Evolutionary conservation across 257 asterid genomes (phyloP).

Genomic region (Linaria vulgaris): DNA sequence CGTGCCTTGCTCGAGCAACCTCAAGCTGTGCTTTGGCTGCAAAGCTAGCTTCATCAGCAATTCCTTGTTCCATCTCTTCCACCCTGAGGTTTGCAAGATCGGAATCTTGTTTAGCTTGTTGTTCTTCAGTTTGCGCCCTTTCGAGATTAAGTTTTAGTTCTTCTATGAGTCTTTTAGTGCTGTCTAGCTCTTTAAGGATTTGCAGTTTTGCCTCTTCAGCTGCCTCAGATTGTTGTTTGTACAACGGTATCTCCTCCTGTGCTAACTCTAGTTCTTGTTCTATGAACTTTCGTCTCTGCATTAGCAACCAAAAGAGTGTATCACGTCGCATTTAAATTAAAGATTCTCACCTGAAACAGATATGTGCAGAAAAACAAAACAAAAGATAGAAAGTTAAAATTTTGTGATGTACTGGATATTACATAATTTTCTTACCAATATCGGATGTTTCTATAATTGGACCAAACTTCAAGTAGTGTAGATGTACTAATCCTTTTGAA

Average conservation of each 20-base stretch:
- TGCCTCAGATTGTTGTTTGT: conserved; percentile 57
- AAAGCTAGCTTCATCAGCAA: conserved; percentile 75
- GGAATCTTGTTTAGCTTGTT: conserved; percentile 91
- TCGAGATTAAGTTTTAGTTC: conserved; percentile 91
- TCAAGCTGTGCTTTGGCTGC: conserved; percentile 98
- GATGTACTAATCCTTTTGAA: too few species aligned
- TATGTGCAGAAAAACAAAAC: too few species aligned
- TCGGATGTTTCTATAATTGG: too few species aligned
- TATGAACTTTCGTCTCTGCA: conserved; percentile 81
- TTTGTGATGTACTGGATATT: too few species aligned
- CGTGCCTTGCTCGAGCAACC: conserved; percentile 85
- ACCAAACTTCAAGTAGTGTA: too few species aligned
- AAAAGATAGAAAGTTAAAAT: too few species aligned
- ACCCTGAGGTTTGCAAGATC: conserved; percentile 86
- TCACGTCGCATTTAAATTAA: too few species aligned
- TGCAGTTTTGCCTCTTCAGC: conserved; percentile 76
- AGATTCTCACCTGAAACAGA: too few species aligned
- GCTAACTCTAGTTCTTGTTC: conserved; percentile 82
- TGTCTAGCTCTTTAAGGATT: conserved; percentile 72
- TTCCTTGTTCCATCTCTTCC: conserved; percentile 90
- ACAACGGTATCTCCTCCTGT: conserved; percentile 73
- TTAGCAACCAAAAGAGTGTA: conserved; percentile 2
- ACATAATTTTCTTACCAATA: too few species aligned
- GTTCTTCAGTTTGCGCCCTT: conserved; percentile 84
- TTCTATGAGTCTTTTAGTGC: conserved; percentile 77